Evolutionary conservation across 1,284 basidiomycete species (phyloP), one percentile per base, ranked within the genome.

Genomic region (Leccinum griseonigrum): DNA sequence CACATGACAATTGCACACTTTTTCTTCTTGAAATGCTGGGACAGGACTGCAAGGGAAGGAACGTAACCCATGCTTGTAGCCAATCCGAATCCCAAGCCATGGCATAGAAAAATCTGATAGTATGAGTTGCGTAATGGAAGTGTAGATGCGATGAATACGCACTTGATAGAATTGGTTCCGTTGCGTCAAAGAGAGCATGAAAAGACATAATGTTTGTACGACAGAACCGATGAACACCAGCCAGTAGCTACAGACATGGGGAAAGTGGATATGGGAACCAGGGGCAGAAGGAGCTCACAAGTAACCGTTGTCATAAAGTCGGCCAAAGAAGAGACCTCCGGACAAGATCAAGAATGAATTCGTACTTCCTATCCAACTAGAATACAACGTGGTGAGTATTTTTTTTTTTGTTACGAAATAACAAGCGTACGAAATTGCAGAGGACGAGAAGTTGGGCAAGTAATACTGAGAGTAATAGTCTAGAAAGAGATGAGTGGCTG

Each of bases 341-440:
- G 73, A 69, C 22, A 81, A 72, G 14, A 79, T 70, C 18, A 82
- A 63, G 62, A 77, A 79, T 22, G 76, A 71, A 64, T 77, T 81
- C 10, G 78, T 67, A 31, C 81, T 80, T 40, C 83, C 83, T 63
- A 85, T 81, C 83, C 83, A 85, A 14, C 77, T 79, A 58, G 4
- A 43, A 38, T 0, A 29, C 18, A n/a, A 18, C 16, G 18, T 16
- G 4, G 13, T 61, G 32, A 59, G 57, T 26, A 26, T 26, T 26
- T 18, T 7, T 26, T 18, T 7, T 48, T 48, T 48, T 7, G 16
- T n/a, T 10, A 11, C 28, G 26, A 31, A 29, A 52, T 40, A 43
- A 32, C 1, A 57, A 22, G 56, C 66, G 29, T 60, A 74, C 78
- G 78, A 74, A 54, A 80, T 76, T 3, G 70, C 60, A 22, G 77